phyloP scores from a whole-genome alignment of 768 basidiomycete genomes.

The Daedaleopsis nitida region DNA sequence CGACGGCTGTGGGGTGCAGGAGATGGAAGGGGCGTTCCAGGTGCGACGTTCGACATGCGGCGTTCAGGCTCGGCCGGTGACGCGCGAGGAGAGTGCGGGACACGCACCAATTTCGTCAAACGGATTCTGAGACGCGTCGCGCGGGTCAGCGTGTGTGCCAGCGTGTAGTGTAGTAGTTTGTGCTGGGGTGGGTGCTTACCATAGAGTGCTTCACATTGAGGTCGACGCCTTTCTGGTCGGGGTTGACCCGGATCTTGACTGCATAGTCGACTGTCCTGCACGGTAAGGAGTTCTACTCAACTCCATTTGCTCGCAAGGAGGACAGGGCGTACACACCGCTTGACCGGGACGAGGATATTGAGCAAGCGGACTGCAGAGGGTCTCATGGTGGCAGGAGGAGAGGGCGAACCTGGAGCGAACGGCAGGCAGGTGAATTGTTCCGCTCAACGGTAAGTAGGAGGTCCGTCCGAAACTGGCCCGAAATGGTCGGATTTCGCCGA shows the following conservation, averaged over 20 bases:
- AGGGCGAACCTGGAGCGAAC: not conserved
- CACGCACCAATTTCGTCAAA: slow-evolving; percentile 95
- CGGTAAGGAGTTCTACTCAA: slow-evolving; percentile 2
- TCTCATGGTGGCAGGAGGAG: slow-evolving; percentile 52
- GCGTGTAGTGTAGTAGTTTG: too few species aligned
- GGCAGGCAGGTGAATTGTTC: slow-evolving; percentile 6
- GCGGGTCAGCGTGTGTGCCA: not conserved
- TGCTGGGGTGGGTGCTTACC: slow-evolving; percentile 57
- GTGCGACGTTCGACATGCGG: too few species aligned
- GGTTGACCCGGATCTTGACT: slow-evolving; percentile 97
- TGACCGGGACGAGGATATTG: slow-evolving; percentile 93
- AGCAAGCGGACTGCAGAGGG: slow-evolving; percentile 72
- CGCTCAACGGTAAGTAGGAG: too few species aligned
- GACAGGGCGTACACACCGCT: slow-evolving; percentile 55
- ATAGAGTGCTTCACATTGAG: slow-evolving; percentile 98
- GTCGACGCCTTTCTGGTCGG: slow-evolving; percentile 94
- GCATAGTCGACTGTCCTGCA: slow-evolving; percentile 92
- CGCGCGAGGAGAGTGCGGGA: not conserved
- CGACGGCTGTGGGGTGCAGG: slow-evolving; percentile 65
- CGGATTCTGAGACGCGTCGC: slow-evolving; percentile 67
- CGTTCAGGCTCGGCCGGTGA: not conserved
- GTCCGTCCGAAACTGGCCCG: too few species aligned
- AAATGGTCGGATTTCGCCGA: too few species aligned
- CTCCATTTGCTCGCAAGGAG: not conserved
- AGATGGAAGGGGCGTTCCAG: not conserved